Conservation (phyloP, 805 yeast species). For the Monosporozyma aerobia region DNA sequence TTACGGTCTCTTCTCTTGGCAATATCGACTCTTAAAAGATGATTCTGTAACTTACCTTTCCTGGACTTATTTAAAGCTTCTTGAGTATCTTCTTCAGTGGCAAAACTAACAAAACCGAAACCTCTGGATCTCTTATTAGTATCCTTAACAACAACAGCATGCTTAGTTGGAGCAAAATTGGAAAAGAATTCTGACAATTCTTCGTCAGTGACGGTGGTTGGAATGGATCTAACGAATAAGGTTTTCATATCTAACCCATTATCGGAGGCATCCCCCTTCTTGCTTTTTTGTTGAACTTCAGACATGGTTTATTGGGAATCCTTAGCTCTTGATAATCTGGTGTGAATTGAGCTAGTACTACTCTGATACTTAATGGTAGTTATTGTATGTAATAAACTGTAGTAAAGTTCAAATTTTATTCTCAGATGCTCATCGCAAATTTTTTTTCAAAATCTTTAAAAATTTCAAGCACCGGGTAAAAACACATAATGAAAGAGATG, state of each 20-base stretch:
- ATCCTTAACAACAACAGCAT: constrained; percentile 85
- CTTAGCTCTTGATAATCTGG: not conserved
- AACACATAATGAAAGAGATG: not conserved
- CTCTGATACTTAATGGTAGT: not conserved
- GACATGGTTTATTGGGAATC: constrained; percentile 1
- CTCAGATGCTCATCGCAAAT: constrained; percentile 4
- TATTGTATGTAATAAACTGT: not conserved
- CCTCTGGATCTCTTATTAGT: constrained; percentile 73
- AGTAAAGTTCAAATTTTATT: not conserved
- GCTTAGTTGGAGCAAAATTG: constrained; percentile 88
- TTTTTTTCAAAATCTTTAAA: not conserved
- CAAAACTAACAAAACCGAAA: constrained; percentile 90
- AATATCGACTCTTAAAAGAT: constrained; percentile 65
- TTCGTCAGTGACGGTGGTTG: constrained; percentile 71
- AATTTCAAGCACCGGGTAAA: constrained; percentile 3
- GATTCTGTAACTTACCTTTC: constrained; percentile 55
- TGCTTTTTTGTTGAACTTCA: not conserved
- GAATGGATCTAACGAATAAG: constrained; percentile 79
- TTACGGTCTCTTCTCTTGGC: constrained; percentile 90
- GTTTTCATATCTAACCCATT: constrained; percentile 40
- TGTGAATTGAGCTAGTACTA: not conserved
- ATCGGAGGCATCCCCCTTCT: constrained; percentile 7
- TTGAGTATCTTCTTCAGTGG: constrained; percentile 72
- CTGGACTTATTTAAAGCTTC: constrained; percentile 63
- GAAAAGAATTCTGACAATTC: constrained; percentile 79